These are phyloP conservation scores for Chrysochromulina parva DNA, from an alignment of 78 protist species.

Conservation along the genomic window DNA sequence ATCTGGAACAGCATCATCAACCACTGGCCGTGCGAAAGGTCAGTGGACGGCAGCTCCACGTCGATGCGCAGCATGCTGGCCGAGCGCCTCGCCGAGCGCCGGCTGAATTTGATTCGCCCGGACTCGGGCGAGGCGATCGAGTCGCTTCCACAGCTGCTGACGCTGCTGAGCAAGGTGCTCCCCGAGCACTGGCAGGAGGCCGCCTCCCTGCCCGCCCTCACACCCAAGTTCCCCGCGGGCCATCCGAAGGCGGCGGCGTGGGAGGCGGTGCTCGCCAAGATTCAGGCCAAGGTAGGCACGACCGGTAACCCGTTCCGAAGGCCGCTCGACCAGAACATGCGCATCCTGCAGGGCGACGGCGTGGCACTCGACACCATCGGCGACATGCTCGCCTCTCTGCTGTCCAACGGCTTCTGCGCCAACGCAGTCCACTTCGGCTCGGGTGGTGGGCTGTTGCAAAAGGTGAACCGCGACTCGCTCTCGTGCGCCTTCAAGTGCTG, in stretches of 20 bases:
- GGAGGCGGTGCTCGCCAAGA: too few relatives aligned
- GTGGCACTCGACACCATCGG: neutral
- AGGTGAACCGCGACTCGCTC: conserved; percentile 49
- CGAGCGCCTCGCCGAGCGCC: neutral
- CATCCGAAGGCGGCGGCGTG: too few relatives aligned
- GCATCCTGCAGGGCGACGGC: conserved; percentile 63
- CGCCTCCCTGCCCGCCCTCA: too few relatives aligned
- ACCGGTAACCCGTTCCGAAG: conserved; percentile 31
- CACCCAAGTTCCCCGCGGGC: too few relatives aligned
- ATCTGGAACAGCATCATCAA: conserved; percentile 19
- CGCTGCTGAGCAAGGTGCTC: too few relatives aligned
- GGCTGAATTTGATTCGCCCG: conserved; percentile 36
- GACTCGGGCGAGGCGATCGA: conserved; percentile 48
- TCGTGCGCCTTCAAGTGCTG: conserved; percentile 52
- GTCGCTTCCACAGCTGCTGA: neutral
- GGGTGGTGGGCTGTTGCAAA: conserved; percentile 61
- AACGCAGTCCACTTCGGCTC: conserved; percentile 40
- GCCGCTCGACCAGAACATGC: conserved; percentile 5
- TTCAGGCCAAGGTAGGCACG: neutral
- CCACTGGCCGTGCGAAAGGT: neutral
- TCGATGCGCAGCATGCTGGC: neutral
- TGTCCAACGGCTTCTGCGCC: neutral
- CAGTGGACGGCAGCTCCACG: neutral
- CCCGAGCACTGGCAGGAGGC: too few relatives aligned
- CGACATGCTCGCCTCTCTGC: neutral